Evolutionary conservation across 139 green algal genomes (phyloP), one percentile per base, ranked within the genome.

Genomic region (Eudorina sp.): DNA sequence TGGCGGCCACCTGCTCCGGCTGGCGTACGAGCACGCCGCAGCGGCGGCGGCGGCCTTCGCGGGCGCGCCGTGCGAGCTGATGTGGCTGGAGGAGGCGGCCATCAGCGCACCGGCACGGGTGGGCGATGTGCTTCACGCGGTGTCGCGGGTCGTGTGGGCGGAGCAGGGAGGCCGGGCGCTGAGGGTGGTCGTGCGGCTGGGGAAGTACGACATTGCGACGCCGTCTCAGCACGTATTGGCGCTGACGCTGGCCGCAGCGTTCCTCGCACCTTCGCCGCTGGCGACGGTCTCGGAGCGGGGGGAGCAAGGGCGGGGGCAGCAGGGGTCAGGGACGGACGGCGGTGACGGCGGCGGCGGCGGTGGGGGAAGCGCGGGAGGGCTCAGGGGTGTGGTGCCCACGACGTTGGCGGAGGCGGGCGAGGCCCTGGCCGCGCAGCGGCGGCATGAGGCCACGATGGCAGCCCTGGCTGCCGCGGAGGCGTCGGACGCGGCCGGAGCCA

Each of bases 1-100:
- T 66, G 88, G 88, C 13, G 88, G 88, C 13, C 79, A 89, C 55
- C 80, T 91, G 82, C 81, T 91, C 46, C 70, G 88, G 4, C 81
- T 91, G 23, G 88, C 45, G 11, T 85, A 85, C 41, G 88, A 91
- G 72, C 72, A 86, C 19, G 85, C 85, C 2, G 85, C 51, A 2
- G 53, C 78, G 13, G 41, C 78, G 16, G 78, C 78, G 38, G 78
- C 38, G 41, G 78, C 53, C 2, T 58, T 55, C 14, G 66, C 84
- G 9, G 70, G 84, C 40, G 70, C 25, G 21, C 87, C 84, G 9
- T 91, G 79, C 53, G 53, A 53, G 79, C 66, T 81, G 87, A 41
- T 74, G 79, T 51, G 31, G 69, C 66, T 89, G 70, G 84, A 89
- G 40, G 87, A 91, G 43, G 43, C 19, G 0, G 79, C 53, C 38